Base-by-base conservation (phyloP, 768 basidiomycete genomes). In the Mycena crocata region DNA sequence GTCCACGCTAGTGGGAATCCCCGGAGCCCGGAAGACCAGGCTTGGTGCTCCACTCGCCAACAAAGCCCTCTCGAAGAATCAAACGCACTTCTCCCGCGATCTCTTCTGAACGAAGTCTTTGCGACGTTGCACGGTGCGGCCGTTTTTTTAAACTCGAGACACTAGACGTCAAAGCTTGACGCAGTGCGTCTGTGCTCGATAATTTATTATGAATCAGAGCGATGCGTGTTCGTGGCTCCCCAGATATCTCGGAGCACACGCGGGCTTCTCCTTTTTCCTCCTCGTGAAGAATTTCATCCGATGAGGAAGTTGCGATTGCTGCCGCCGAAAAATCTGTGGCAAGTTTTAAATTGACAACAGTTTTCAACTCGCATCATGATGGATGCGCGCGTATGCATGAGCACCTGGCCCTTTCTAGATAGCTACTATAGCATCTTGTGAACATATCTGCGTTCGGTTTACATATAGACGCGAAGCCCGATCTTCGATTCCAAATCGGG, bases 1-100 rank as follows among this genome's bases (percentile, higher is more conserved):
- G 23, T 8, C 8, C 9, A 5, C 8, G 28, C 30, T 4, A 14
- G 19, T 30, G 8, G 5, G 13, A 31, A 31, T 50, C 7, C 44
- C 44, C 23, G 9, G 9, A 12, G 44, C 35, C 35, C 8, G 15
- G 35, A 37, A 15, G 8, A 37, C 35, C 15, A 37, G 15, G 15
- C 35, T 8, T 8, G 35, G 35, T 37, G 15, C 10, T 45, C 7
- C 44, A 23, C 44, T 19, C 7, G 10, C 44, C 44, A 6, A 21
- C 34, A 19, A 58, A 56, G 32, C 34, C 37, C 46, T 48, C 40
- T 54, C 21, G 60, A 26, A 12, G 32, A 14, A 35, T 23, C 57
- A 21, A 56, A 21, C 21, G 28, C 9, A 6, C 65, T 66, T 66
- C 65, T 66, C 58, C 58, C 58, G 65, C 65, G 59, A 60, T 66